Percentiles rank a stretch among this genome's conserved stretches.
phyloP scores from a whole-genome alignment of 495 filamentous ascomycete species.

The Podospora sp. region DNA sequence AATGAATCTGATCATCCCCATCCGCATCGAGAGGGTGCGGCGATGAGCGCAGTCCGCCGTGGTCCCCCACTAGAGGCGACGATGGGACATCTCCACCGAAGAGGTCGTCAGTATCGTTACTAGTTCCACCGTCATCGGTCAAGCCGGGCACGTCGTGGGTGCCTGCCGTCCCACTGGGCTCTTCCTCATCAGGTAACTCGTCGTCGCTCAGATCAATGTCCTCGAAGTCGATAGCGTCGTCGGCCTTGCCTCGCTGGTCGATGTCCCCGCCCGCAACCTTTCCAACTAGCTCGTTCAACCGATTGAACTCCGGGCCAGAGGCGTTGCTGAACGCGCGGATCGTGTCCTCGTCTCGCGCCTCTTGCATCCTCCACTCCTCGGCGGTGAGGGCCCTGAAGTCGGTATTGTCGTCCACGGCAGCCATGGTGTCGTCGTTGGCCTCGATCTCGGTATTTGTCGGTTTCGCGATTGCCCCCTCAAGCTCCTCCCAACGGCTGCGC shows the following conservation, averaged over 20 bases:
- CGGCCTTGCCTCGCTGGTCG: conserved; percentile 44
- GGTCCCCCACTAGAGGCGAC: conserved; percentile 37
- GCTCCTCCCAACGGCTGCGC: conserved; percentile 31
- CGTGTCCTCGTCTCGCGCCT: conserved; percentile 31
- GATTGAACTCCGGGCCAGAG: conserved; percentile 12
- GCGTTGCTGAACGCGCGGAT: conserved; percentile 27
- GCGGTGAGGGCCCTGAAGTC: conserved; percentile 28
- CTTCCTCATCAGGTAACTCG: conserved; percentile 54
- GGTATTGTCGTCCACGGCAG: conserved; percentile 24
- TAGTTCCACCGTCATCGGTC: conserved; percentile 51
- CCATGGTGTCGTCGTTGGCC: conserved; percentile 24
- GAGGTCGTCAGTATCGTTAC: conserved; percentile 54
- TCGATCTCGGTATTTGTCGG: conserved; percentile 8
- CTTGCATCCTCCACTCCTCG: conserved; percentile 33
- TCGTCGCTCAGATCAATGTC: conserved; percentile 82
- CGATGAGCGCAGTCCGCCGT: conserved; percentile 37
- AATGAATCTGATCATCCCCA: conserved; percentile 35
- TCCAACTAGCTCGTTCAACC: conserved; percentile 22
- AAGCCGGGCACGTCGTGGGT: conserved; percentile 48
- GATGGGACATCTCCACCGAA: conserved; percentile 48
- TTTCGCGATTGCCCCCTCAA: conserved; percentile 22
- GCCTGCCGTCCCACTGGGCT: conserved; percentile 36
- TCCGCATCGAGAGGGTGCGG: conserved; percentile 40
- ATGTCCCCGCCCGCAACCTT: conserved; percentile 36
- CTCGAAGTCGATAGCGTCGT: conserved; percentile 71